A percentile compares a stretch with the other conserved stretches of the same genome.
phyloP scores from a whole-genome alignment of 129 eudicot genomes.

The Deinandra increscens region DNA sequence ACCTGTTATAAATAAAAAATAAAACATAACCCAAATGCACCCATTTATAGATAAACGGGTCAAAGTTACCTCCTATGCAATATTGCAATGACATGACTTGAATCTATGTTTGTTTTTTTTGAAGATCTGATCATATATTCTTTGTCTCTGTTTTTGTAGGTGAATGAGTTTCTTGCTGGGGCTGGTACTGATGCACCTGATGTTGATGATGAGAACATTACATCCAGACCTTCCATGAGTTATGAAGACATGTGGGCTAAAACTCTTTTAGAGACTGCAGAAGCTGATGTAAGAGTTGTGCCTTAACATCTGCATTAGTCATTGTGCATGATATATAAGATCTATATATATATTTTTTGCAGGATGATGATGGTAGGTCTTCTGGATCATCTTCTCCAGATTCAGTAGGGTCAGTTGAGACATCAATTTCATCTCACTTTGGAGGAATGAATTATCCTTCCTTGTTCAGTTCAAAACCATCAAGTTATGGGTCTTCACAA shows the following conservation, averaged over 20 bases:
- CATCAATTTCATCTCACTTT: constrained; percentile 96
- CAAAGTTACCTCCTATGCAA: neutral
- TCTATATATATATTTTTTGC: constrained; percentile 11
- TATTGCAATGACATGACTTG: neutral
- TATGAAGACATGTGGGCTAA: constrained; percentile 99
- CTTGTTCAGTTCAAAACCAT: constrained; percentile 84
- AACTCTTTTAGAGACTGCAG: constrained; percentile 85
- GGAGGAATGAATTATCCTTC: constrained; percentile 99
- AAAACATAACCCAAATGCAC: neutral
- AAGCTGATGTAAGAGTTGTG: constrained; percentile 55
- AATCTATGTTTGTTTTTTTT: neutral
- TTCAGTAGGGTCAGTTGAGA: constrained; percentile 89
- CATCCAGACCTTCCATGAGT: constrained; percentile 76
- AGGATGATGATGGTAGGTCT: constrained; percentile 71
- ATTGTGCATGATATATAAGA: neutral
- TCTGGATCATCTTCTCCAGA: constrained; percentile 93
- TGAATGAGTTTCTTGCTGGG: constrained; percentile 94
- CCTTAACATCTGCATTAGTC: neutral
- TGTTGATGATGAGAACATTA: constrained; percentile 82
- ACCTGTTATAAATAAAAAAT: neutral
- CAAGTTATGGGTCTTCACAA: constrained; percentile 64
- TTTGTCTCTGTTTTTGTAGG: constrained; percentile 38
- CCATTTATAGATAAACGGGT: neutral
- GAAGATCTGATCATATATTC: neutral
- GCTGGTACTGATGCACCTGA: constrained; percentile 99